These are phyloP conservation scores for Cryphonectria parasitica DNA, from an alignment of 2,329 filamentous ascomycete species.

Conservation along the genomic window DNA sequence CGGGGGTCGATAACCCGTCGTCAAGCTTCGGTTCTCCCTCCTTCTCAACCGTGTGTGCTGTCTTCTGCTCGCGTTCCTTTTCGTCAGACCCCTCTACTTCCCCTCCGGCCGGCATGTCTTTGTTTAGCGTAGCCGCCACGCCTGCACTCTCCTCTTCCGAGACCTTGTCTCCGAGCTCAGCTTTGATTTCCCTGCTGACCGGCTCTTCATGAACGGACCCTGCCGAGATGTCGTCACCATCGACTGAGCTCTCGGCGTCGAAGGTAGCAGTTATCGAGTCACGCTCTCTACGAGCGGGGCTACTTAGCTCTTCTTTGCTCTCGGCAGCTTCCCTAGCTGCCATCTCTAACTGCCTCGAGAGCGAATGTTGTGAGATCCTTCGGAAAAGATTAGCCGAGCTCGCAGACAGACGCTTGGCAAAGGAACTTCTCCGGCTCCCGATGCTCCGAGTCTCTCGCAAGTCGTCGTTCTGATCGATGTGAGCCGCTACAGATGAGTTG, in stretches of 20 bases:
- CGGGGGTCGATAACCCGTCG: slow-evolving; percentile 47
- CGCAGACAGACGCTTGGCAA: slow-evolving; percentile 54
- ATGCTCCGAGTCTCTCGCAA: slow-evolving; percentile 32
- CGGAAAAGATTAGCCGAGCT: slow-evolving; percentile 51
- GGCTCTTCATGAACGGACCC: slow-evolving; percentile 32
- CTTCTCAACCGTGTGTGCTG: slow-evolving; percentile 29
- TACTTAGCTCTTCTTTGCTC: slow-evolving; percentile 51
- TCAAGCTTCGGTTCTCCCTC: slow-evolving; percentile 36
- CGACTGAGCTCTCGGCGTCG: slow-evolving; percentile 55
- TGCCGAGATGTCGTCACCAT: slow-evolving; percentile 39
- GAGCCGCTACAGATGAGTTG: slow-evolving; percentile 70
- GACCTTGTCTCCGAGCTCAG: slow-evolving; percentile 40
- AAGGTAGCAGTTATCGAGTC: slow-evolving; percentile 63
- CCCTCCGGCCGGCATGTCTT: slow-evolving; percentile 13
- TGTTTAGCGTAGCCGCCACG: neutral
- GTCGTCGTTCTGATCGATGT: slow-evolving; percentile 65
- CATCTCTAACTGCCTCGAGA: slow-evolving; percentile 32
- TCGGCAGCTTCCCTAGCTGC: slow-evolving; percentile 34
- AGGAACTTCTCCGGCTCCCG: slow-evolving; percentile 41
- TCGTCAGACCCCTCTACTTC: slow-evolving; percentile 29
- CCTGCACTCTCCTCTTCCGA: neutral
- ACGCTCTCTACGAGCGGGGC: slow-evolving; percentile 45
- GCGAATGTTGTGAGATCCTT: slow-evolving; percentile 46
- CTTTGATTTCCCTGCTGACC: slow-evolving; percentile 45
- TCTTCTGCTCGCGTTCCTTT: slow-evolving; percentile 29